A percentile compares a stretch with the other conserved stretches of the same genome.
Evolutionary conservation across 1,284 basidiomycete species (phyloP).

Genomic region (Trametes polyzona): DNA sequence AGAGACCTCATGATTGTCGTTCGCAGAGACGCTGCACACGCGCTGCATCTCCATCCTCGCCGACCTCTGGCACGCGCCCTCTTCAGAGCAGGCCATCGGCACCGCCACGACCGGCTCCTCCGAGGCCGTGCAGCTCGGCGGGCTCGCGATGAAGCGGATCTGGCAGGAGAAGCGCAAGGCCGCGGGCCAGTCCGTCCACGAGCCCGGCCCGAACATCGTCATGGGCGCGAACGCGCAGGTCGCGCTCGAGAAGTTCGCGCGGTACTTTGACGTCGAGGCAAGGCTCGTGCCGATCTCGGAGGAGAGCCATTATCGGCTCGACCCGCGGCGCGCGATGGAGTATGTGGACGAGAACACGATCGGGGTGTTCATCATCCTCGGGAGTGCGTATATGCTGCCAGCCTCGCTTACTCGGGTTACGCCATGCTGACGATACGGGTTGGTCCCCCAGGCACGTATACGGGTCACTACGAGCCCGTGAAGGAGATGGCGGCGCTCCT

Average conservation of each 20-base stretch:
- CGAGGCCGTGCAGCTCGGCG: constrained; percentile 93
- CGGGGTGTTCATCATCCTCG: constrained; percentile 80
- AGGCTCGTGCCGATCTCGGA: constrained; percentile 79
- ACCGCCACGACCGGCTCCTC: constrained; percentile 95
- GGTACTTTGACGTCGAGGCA: constrained; percentile 90
- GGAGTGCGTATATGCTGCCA: constrained; percentile 50
- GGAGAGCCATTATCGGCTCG: constrained; percentile 82
- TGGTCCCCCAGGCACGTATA: constrained; percentile 91
- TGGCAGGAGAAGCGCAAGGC: constrained; percentile 93
- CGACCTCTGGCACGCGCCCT: constrained; percentile 89
- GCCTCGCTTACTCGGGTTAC: too few relatives aligned
- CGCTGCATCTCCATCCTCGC: constrained; percentile 86
- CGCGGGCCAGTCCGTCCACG: constrained; percentile 84
- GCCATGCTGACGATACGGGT: too few relatives aligned
- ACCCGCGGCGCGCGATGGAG: constrained; percentile 85
- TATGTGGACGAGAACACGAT: constrained; percentile 93
- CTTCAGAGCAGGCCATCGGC: constrained; percentile 74
- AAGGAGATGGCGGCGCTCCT: constrained; percentile 85
- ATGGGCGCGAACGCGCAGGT: constrained; percentile 47
- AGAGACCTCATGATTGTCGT: not conserved
- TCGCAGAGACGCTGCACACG: constrained; percentile 74
- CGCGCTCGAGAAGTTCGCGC: constrained; percentile 82
- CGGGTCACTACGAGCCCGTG: constrained; percentile 92
- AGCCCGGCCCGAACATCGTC: constrained; percentile 65
- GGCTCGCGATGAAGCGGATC: constrained; percentile 91